phyloP scores from a whole-genome alignment of 768 basidiomycete species.

The Leccinum aurantiacum region DNA sequence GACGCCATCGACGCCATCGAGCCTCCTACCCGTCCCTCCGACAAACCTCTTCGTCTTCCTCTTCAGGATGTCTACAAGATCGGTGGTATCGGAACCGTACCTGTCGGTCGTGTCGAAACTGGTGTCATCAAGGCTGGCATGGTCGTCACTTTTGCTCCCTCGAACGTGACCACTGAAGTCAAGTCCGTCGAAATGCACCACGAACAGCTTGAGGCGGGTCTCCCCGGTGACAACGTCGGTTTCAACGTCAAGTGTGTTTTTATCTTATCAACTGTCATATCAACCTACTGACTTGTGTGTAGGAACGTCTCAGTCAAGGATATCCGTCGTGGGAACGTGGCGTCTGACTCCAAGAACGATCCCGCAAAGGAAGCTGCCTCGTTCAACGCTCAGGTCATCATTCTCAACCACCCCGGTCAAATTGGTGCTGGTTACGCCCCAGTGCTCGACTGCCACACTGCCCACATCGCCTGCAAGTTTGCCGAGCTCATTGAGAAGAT shows the following conservation, averaged over 20 bases:
- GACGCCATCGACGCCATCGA: constrained; percentile 99
- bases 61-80: constrained; percentile 99
- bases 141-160: constrained; percentile 95
- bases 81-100: constrained; percentile 99
- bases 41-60: constrained; percentile 99
- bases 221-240: constrained; percentile 98
- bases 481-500: constrained; percentile 99
- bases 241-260: constrained; percentile 91
- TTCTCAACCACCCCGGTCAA: constrained; percentile 99
- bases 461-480: constrained; percentile 99
- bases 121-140: constrained; percentile 99
- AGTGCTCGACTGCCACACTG: constrained; percentile 99
- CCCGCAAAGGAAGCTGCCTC: constrained; percentile 99
- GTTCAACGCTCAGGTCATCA: constrained; percentile 99
- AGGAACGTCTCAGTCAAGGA: constrained; percentile 99
- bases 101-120: constrained; percentile 99
- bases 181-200: constrained; percentile 99
- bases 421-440: constrained; percentile 99
- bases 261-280: background rate
- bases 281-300: constrained; percentile 10
- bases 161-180: constrained; percentile 99
- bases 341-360: constrained; percentile 99
- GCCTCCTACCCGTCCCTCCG: constrained; percentile 92
- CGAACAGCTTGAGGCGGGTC: constrained; percentile 93
- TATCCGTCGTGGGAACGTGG: constrained; percentile 99